Base-by-base conservation (phyloP, 345 rosid genomes). In the Fremontodendron californicum region DNA sequence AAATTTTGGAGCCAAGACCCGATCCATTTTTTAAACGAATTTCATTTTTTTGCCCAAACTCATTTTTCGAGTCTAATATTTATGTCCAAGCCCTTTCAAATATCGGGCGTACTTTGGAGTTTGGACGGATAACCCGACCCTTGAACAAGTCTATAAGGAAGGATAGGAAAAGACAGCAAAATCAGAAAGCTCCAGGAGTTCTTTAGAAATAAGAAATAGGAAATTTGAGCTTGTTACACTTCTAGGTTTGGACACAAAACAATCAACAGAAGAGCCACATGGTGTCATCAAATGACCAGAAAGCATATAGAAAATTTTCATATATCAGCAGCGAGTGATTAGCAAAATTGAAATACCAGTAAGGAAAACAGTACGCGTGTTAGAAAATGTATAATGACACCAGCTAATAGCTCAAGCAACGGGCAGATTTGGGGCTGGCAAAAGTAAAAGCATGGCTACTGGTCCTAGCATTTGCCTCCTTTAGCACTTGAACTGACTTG, bases 341-440 rank as follows among this genome's bases (percentile, higher is more conserved):
- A 8, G 23, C 55, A 27, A 45, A 45, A 46, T 18, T 69, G 39
- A 45, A 70, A 70, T 29, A 29, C 39, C 19, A 29, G 15, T 11
- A 3, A 27, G 40, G 57, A 46, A 70, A 70, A 70, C 39, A 16
- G 57, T 46, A 27, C 1, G 19, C 60, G 18, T 73, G 48, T 54
- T 54, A 73, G 46, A n/a, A n/a, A 37, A 21, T 55, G 64, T 35
- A 1, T 8, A n/a, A 21, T 52, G 76, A 23, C 64, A 52, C 48
- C 60, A 27, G 33, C 46, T 73, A 73, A 40, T 37, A 55, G 49
- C 75, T 39, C 37, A 73, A 54, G 65, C 76, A 52, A 55, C 51
- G 4, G 5, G 43, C 29, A 33, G 75, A 48, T 39, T 37, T 35
- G 21, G 40, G 62, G 62, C n/a, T 72, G 61, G 75, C 5, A n/a